Evolutionary conservation across 2,329 filamentous ascomycete genomes (phyloP), one percentile per base, ranked within the genome.

Genomic region (Bipolaris sorokiniana): DNA sequence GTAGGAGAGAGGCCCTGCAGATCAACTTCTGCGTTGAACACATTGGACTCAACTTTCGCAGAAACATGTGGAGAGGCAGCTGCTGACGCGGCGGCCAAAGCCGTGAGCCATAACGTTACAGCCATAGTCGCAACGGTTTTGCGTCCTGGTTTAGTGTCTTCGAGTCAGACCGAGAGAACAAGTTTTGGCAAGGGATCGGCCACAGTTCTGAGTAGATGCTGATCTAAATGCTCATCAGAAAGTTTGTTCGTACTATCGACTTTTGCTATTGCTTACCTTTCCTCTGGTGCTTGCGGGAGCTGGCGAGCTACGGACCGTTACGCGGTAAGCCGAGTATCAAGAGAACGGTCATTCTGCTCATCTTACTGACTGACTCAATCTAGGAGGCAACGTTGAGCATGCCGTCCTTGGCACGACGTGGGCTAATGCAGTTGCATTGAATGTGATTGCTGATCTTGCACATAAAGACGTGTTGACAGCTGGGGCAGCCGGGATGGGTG

Each of bases 81-180:
- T 10, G 67, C 46, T 7, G 62, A 62, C 23, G 60, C 59, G 31
- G 65, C 72, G 41, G 72, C 62, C 46, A 70, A 36, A 18, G 65
- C 59, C 22, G 67, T 56, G 34, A 72, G 31, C 67, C 63, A 71
- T 18, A 68, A 44, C 22, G 62, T 38, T 31, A 59, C 51, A 38
- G 58, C 47, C 61, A 65, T 67, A 44, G n/a, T 61, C 46, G 26
- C 20, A 31, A 40, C 51, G 28, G n/a, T 48, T 48, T 59, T 26
- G 31, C 58, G 42, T 48, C 48, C 34, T 41, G 38, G 40, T 36
- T 36, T 36, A 41, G 45, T 26, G 48, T 33, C 23, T 38, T 44
- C 34, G 54, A 44, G 42, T 53, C 28, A 33, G 31, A 47, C 54
- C 49, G 37, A 48, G 28, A 16, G 15, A 37, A 16, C 36, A 26